Conservation (phyloP, 257 asterid genomes). For the Solanum bulbocastanum region DNA sequence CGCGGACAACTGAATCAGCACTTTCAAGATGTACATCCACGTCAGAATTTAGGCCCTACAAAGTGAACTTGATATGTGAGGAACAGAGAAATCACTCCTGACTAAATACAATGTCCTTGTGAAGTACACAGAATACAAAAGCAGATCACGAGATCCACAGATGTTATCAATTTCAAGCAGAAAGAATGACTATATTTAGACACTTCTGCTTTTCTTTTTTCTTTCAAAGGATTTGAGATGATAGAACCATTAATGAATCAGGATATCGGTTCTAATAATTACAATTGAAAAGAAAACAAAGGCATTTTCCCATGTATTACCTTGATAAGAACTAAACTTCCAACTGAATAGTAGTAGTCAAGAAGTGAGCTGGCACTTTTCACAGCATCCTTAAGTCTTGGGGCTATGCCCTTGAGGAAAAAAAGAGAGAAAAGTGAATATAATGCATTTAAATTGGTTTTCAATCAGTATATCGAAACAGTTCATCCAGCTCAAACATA, state of each 20-base stretch:
- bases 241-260: not conserved
- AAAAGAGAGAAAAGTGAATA: conserved; percentile 2
- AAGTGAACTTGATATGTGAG: not conserved
- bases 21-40: conserved; percentile 58
- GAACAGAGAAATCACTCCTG: not conserved
- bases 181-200: not conserved
- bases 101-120: not conserved
- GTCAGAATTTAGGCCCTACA: conserved; percentile 63
- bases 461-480: not conserved
- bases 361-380: conserved; percentile 49
- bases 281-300: not conserved
- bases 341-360: conserved; percentile 62
- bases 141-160: not conserved
- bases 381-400: conserved; percentile 51
- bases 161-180: not conserved
- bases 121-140: not conserved
- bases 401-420: conserved; percentile 42
- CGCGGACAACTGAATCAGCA: conserved; percentile 57
- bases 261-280: not conserved
- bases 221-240: not conserved
- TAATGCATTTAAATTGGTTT: not conserved
- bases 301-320: conserved; percentile 19
- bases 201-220: not conserved
- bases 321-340: conserved; percentile 68
- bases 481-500: conserved; percentile 15